Conservation (phyloP, 768 basidiomycete species). For the Lentinula edodes region DNA sequence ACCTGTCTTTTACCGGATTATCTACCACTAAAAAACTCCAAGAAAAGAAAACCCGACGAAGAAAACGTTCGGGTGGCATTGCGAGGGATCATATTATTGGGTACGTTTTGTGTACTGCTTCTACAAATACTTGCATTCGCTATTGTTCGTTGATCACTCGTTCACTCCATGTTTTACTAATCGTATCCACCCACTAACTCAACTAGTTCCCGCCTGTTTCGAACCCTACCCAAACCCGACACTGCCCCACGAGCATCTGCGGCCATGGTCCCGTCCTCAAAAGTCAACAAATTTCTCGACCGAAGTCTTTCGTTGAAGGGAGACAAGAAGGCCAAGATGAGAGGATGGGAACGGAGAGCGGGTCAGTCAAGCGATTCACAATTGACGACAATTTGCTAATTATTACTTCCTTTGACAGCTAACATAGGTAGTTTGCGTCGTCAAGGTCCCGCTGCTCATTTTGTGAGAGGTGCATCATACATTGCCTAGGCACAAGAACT, state of each 20-base stretch:
- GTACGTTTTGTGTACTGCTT: not conserved
- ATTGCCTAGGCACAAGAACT: no score
- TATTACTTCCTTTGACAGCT: not conserved
- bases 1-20: no score
- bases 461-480: not conserved
- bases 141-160: no score
- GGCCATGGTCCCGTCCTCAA: slow-evolving; percentile 1
- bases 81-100: not conserved
- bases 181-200: no score
- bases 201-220: not conserved
- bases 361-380: not conserved
- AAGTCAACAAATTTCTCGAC: slow-evolving; percentile 1
- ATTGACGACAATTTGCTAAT: no score
- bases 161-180: no score
- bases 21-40: not conserved
- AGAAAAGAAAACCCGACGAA: not conserved
- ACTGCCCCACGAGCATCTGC: not conserved
- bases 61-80: not conserved
- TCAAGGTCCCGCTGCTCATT: not conserved
- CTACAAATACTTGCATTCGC: no score
- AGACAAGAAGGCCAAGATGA: not conserved
- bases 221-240: not conserved
- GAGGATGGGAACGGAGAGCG: slow-evolving; percentile 5
- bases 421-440: slow-evolving; percentile 2
- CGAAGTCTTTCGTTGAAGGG: not conserved